Conservation (phyloP, 2,329 filamentous ascomycete species). For the Pyrenochaeta sp. region DNA sequence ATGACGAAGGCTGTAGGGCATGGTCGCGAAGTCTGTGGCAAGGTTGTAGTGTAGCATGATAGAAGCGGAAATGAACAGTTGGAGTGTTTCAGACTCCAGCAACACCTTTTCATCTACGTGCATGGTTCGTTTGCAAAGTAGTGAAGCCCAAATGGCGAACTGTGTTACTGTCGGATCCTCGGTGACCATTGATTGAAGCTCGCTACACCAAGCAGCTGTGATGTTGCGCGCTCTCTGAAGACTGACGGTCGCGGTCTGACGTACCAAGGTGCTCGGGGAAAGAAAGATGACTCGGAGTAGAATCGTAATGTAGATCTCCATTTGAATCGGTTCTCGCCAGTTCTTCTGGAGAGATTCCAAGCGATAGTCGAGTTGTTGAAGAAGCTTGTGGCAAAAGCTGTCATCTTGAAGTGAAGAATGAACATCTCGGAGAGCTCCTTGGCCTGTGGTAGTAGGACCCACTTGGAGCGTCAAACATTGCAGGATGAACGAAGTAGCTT, state of each 20-base stretch:
- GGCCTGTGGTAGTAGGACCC: conserved; percentile 55
- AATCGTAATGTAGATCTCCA: conserved; percentile 65
- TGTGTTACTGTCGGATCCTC: conserved; percentile 49
- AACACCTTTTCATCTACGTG: conserved; percentile 17
- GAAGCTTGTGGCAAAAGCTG: conserved; percentile 58
- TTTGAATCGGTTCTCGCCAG: conserved; percentile 66
- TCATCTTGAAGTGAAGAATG: conserved; percentile 61
- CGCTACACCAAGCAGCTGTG: conserved; percentile 60
- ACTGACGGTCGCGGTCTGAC: conserved; percentile 28
- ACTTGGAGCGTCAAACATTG: conserved; percentile 62
- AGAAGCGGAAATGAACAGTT: conserved; percentile 49
- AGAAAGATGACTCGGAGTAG: conserved; percentile 51
- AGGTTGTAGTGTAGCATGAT: conserved; percentile 59
- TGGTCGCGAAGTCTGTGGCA: conserved; percentile 42
- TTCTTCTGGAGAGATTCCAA: conserved; percentile 60
- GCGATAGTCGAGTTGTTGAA: conserved; percentile 57
- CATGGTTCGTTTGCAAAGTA: conserved; percentile 64
- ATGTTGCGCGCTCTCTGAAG: conserved; percentile 54
- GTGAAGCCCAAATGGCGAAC: conserved; percentile 62
- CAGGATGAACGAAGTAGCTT: conserved; percentile 59
- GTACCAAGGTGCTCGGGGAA: conserved; percentile 19
- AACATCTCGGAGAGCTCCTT: conserved; percentile 49
- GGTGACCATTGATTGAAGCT: conserved; percentile 52
- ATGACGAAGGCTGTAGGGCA: conserved; percentile 46
- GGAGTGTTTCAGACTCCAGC: conserved; percentile 14